Conservation (phyloP, 208 protist species). For the Leishmania martiniquensis region DNA sequence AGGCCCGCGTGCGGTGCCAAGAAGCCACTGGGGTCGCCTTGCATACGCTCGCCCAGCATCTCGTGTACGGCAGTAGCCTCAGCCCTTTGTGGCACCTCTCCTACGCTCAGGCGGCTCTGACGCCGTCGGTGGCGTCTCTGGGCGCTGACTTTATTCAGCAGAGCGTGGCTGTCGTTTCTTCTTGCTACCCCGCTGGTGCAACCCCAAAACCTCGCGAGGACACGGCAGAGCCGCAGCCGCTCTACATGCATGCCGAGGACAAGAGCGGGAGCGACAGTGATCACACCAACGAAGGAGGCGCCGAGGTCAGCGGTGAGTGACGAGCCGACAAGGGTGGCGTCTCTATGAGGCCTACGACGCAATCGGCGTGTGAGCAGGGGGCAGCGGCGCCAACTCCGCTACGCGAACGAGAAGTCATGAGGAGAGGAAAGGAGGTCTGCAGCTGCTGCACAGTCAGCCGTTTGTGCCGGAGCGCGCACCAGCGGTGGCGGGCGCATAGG, state of each 20-base stretch:
- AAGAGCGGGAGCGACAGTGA: conserved; percentile 1
- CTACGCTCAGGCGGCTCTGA: conserved; percentile 29
- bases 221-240: not conserved
- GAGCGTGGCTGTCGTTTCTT: not conserved
- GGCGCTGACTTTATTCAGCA: not conserved
- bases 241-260: conserved; percentile 4
- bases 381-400: not conserved
- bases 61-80: conserved; percentile 64
- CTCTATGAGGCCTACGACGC: not conserved
- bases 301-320: not conserved
- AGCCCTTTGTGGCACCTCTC: conserved; percentile 51
- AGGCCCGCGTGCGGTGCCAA: conserved; percentile 10
- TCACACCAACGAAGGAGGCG: not conserved
- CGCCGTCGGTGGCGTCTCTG: not conserved
- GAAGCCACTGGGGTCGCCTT: conserved; percentile 32
- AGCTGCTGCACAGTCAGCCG: not conserved
- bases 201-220: not conserved
- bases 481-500: not conserved
- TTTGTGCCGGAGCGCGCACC: not conserved
- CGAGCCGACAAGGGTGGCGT: not conserved
- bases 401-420: not conserved
- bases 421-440: not conserved
- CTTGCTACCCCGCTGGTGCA: not conserved
- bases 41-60: conserved; percentile 38
- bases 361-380: not conserved